Base-by-base conservation (phyloP, 208 protist species). In the Trypanosoma avium region DNA sequence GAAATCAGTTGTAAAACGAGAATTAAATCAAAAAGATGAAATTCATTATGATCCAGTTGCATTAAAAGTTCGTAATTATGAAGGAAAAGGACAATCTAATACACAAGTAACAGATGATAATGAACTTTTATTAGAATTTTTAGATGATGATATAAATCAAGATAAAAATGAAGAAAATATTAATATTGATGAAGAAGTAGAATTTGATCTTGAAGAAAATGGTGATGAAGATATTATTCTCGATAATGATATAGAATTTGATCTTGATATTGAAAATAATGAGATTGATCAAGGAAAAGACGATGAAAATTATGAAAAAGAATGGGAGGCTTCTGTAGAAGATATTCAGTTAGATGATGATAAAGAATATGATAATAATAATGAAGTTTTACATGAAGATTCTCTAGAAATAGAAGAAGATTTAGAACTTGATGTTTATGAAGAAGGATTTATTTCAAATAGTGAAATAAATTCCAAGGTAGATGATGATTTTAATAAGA, bases 81-180 rank as follows among this genome's bases (percentile, higher is more conserved):
- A 62, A 50, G 24, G 36, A 42, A 47, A 48, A 42, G 6, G 33
- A 0, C 21, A 1, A 21, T 42, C n/a, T 19, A 65, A 54, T 15
- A 17, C 66, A 2, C 45, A 70, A 21, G 10, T 65, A 0, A 48
- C 42, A 7, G 70, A 68, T 10, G 62, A 54, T 4, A 38, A 61
- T 26, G 50, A 76, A 27, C 53, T 75, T 13, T 50, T 61, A 8
- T 30, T 70, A n/a, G 72, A 75, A 27, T 73, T 70, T 12, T 61
- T 70, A 49, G 75, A 71, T 24, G 67, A 77, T 42, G 68, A 82
- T 46, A 71, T 80, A 22, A 69, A 69, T 22, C 46, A 42, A 21
- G 29, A 36, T 10, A 50, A 70, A 8, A 15, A 43, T 12, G 45
- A 56, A 7, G 68, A 68, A 1, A 55, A 67, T 32, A 17, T 73